Conservation (phyloP, 768 basidiomycete genomes). For the Tylopilus rubrobrunneus region DNA sequence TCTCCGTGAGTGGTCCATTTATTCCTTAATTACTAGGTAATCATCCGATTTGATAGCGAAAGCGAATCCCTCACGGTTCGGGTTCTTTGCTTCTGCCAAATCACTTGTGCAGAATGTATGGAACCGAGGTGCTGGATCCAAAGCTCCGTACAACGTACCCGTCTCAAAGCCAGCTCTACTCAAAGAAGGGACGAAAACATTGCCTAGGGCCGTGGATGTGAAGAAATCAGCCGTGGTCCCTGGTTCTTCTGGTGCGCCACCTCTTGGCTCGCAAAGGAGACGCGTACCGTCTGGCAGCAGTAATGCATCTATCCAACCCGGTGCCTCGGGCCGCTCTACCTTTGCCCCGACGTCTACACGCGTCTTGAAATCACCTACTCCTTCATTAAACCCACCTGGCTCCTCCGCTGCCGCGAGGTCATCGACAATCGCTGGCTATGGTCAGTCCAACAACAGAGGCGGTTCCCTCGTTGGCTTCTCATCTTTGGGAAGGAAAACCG, state of each 20-base stretch:
- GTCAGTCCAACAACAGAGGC: slow-evolving; percentile 13
- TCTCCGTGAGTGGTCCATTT: slow-evolving; percentile 34
- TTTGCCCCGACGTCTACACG: slow-evolving; percentile 18
- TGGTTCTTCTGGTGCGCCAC: slow-evolving; percentile 22
- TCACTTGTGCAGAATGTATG: slow-evolving; percentile 70
- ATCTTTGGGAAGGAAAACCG: slow-evolving; percentile 38
- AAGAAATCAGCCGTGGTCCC: slow-evolving; percentile 22
- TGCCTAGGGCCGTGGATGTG: slow-evolving; percentile 3
- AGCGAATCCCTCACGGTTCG: slow-evolving; percentile 50
- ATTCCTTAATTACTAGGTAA: slow-evolving; percentile 4
- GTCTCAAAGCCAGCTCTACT: slow-evolving; percentile 24
- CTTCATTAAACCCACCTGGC: slow-evolving; percentile 11
- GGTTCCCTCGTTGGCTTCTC: slow-evolving; percentile 28
- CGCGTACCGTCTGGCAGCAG: slow-evolving; percentile 15
- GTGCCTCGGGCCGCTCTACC: slow-evolving; percentile 8
- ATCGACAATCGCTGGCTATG: slow-evolving; percentile 17
- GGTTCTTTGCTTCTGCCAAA: slow-evolving; percentile 68
- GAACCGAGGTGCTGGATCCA: slow-evolving; percentile 48
- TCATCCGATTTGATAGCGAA: slow-evolving; percentile 32
- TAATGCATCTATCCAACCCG: slow-evolving; percentile 3
- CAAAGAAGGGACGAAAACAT: slow-evolving; percentile 13
- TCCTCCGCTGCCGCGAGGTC: slow-evolving; percentile 12
- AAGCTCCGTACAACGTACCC: slow-evolving; percentile 23
- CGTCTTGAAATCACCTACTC: slow-evolving; percentile 18
- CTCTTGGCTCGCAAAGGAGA: slow-evolving; percentile 17